These are phyloP conservation scores for Nannochloropsis gaditana DNA, from an alignment of 108 stramenopile genomes.

Conservation along the genomic window DNA sequence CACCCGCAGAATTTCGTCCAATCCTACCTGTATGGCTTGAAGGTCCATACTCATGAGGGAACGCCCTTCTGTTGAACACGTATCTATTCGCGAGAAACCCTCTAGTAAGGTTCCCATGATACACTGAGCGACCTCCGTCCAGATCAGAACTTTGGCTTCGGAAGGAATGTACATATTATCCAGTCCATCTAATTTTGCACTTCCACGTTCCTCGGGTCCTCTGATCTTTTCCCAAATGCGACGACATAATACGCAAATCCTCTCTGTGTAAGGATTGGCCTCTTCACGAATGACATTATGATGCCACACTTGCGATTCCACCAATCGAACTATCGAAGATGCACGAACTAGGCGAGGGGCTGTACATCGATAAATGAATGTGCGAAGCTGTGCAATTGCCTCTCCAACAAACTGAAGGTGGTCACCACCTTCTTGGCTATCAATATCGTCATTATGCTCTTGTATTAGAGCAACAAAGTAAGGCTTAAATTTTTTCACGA, in stretches of 20 bases:
- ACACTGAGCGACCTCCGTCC: not conserved
- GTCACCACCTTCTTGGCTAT: no score
- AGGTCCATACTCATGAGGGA: not conserved
- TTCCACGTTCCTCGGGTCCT: not conserved
- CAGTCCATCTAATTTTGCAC: not conserved
- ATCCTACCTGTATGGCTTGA: not conserved
- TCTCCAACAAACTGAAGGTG: not conserved
- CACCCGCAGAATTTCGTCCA: not conserved
- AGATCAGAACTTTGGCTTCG: not conserved
- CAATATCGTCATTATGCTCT: no score
- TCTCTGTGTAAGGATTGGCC: not conserved
- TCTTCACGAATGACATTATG: not conserved
- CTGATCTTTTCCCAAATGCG: not conserved
- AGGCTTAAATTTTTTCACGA: not conserved
- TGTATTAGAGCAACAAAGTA: not conserved
- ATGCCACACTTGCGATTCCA: not conserved
- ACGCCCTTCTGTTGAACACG: not conserved
- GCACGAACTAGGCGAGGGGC: not conserved
- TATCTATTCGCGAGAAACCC: not conserved
- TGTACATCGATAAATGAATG: not conserved
- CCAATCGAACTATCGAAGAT: not conserved
- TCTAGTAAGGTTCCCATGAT: not conserved
- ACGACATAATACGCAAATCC: not conserved
- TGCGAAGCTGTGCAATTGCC: not conserved
- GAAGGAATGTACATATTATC: not conserved